These are phyloP conservation scores for Cryptosporidium xiaoi DNA, from an alignment of 169 alveolate genomes.

Conservation along the genomic window DNA sequence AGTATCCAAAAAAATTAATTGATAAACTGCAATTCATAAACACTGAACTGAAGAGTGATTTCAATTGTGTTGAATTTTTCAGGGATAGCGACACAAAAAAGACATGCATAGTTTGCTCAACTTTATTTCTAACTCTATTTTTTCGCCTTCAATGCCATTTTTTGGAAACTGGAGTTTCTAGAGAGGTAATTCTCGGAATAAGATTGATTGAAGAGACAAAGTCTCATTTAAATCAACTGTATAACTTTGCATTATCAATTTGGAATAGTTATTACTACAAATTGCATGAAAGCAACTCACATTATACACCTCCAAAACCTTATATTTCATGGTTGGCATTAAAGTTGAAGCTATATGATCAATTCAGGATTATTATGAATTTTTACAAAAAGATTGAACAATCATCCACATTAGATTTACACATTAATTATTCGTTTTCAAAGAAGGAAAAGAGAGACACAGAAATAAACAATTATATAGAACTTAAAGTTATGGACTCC, in stretches of 20 bases:
- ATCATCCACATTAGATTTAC: constrained; percentile 11
- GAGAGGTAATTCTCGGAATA: constrained; percentile 53
- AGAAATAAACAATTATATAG: constrained; percentile 37
- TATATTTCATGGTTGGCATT: constrained; percentile 54
- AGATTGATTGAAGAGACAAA: constrained; percentile 48
- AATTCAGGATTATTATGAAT: constrained; percentile 35
- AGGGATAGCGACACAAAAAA: background rate
- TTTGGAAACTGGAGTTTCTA: constrained; percentile 34
- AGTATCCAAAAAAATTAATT: constrained; percentile 17
- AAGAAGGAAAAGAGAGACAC: constrained; percentile 17
- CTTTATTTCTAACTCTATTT: constrained; percentile 36
- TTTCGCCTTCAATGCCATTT: constrained; percentile 44
- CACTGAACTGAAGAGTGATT: constrained; percentile 5
- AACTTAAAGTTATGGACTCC: constrained; percentile 28
- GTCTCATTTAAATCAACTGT: constrained; percentile 18
- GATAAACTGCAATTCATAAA: background rate
- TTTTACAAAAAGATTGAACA: constrained; percentile 33
- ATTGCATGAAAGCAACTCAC: constrained; percentile 5
- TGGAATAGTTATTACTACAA: constrained; percentile 29
- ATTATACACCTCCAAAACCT: constrained; percentile 67
- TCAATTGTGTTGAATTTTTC: constrained; percentile 44
- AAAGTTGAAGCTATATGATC: constrained; percentile 29
- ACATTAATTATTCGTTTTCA: constrained; percentile 3
- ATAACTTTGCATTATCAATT: constrained; percentile 6
- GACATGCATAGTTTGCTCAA: constrained; percentile 31